Conservation (phyloP, 2,329 filamentous ascomycete genomes). For the Fusarium sp. region DNA sequence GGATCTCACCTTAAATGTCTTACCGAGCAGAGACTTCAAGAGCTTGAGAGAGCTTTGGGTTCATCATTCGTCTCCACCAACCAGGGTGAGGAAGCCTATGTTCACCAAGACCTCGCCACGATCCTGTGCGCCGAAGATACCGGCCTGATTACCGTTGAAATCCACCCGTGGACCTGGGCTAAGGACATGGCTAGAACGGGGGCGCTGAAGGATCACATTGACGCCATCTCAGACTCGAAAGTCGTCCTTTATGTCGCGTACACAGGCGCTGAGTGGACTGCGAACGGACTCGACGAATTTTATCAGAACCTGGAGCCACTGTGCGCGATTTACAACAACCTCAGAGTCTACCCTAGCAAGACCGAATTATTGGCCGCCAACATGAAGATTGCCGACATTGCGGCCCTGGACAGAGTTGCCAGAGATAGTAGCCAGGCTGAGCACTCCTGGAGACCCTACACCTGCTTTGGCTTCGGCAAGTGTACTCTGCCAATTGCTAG, state of each 20-base stretch:
- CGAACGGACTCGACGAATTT: background rate
- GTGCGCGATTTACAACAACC: background rate
- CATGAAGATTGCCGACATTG: background rate
- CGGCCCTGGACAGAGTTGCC: background rate
- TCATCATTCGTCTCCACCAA: background rate
- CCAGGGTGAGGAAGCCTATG: background rate
- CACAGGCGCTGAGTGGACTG: background rate
- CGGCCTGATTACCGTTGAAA: background rate
- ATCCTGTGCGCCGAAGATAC: background rate
- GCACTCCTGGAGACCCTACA: background rate
- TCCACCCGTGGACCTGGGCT: background rate
- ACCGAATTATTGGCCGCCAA: background rate
- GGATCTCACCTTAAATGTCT: background rate
- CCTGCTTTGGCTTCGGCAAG: background rate
- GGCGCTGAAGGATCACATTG: background rate
- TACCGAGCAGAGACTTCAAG: background rate
- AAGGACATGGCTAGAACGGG: background rate
- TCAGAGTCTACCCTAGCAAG: background rate
- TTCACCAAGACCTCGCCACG: background rate
- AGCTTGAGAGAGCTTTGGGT: background rate
- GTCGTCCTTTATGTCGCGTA: constrained; percentile 1
- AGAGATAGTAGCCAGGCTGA: too few relatives aligned
- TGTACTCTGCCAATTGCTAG: background rate
- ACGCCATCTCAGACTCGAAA: background rate
- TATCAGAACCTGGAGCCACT: constrained; percentile 1